Conservation (phyloP, 345 rosid species). For the Laguncularia racemosa region DNA sequence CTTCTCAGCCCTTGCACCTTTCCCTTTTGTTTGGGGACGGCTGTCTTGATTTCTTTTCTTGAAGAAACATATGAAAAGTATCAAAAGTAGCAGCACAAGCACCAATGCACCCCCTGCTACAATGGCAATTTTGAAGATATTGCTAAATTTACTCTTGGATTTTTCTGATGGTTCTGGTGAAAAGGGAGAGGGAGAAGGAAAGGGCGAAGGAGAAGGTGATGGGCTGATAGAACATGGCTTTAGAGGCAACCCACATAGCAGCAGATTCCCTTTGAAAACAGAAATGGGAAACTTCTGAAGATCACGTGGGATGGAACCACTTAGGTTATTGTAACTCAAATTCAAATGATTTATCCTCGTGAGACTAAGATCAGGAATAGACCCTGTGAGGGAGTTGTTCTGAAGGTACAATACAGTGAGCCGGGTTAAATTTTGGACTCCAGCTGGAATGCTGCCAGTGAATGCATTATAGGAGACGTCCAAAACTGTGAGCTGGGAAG, state of each 20-base stretch:
- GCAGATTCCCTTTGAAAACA: conserved; percentile 60
- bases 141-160: conserved; percentile 41
- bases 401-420: conserved; percentile 57
- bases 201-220: conserved; percentile 39
- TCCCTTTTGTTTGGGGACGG: conserved; percentile 34
- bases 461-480: conserved; percentile 78
- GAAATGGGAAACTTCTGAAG: conserved; percentile 57
- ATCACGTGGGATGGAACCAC: conserved; percentile 67
- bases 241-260: conserved; percentile 67
- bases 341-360: conserved; percentile 55
- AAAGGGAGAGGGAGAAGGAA: conserved; percentile 17
- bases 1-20: conserved; percentile 44
- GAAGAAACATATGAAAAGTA: conserved; percentile 43
- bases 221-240: conserved; percentile 41
- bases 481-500: conserved; percentile 44
- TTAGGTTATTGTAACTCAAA: conserved; percentile 67
- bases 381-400: conserved; percentile 61
- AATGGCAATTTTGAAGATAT: conserved; percentile 50
- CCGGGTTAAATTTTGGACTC: conserved; percentile 40
- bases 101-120: conserved; percentile 50
- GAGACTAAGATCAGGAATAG: conserved; percentile 47
- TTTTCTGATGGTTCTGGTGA: conserved; percentile 10
- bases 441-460: conserved; percentile 50
- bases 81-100: conserved; percentile 35
- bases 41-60: conserved; percentile 40